Evolutionary conservation across 148 eudicot species (phyloP).

Genomic region (Chenopodium quinoa): DNA sequence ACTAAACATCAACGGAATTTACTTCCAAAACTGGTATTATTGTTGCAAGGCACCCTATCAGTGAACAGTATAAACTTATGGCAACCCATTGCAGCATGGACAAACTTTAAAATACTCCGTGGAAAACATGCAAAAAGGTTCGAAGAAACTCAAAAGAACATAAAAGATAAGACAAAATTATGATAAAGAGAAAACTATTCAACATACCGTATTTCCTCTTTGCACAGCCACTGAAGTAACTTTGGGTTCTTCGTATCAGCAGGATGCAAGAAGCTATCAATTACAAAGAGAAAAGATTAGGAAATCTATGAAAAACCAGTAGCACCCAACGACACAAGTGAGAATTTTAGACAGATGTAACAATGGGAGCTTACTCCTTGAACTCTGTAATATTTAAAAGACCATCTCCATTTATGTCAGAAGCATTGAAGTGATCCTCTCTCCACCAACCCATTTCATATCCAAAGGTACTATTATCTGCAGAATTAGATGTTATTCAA

Average conservation of each 20-base stretch:
- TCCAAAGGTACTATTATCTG: conserved; percentile 75
- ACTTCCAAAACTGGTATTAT: neutral
- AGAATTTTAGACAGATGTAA: conserved; percentile 3
- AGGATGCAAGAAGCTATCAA: conserved; percentile 80
- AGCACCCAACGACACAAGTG: neutral
- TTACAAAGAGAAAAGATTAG: conserved; percentile 21
- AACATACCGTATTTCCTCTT: conserved; percentile 83
- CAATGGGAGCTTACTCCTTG: conserved; percentile 70
- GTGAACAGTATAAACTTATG: neutral
- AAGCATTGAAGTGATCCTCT: conserved; percentile 96
- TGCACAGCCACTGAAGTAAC: conserved; percentile 87
- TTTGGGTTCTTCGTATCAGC: conserved; percentile 81
- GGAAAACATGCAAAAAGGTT: neutral
- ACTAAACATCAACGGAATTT: neutral
- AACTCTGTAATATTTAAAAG: conserved; percentile 83
- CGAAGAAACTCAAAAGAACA: neutral
- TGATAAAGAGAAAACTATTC: neutral
- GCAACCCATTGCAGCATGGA: neutral
- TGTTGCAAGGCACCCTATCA: neutral
- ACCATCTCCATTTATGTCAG: conserved; percentile 84
- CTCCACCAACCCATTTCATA: conserved; percentile 99
- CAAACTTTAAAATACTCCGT: neutral
- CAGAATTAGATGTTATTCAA: conserved; percentile 19
- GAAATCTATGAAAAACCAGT: neutral
- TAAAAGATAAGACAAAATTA: neutral